Base-by-base conservation (phyloP, 257 asterid genomes). In the Solanum peruvianum region DNA sequence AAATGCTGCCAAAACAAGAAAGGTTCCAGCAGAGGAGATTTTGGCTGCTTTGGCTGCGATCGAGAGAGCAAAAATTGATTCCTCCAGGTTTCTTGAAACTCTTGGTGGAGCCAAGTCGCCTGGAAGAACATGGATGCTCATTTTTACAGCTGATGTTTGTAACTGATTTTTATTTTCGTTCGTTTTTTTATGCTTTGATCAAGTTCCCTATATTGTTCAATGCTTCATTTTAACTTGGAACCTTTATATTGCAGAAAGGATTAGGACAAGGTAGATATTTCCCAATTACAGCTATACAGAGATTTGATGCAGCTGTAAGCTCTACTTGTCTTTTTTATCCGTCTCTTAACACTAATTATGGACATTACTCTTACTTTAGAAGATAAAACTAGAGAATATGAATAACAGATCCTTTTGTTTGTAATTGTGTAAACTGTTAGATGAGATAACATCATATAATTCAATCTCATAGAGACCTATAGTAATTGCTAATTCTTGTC, bases 111-210 rank as follows among this genome's bases (percentile, higher is more conserved):
- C 94, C 14, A 13, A 93, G 25, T 95, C 99, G 9, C 99, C 99
- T 37, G 99, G 99, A 37, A 87, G 96, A 86, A 97, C 98, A 20
- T 97, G 99, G 99, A 95, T 97, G 99, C 99, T 97, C 85, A 84
- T 95, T 82, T 97, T 93, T 87, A 97, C 99, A 4, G 99, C 98
- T 33, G 92, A 95, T 98, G 99, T 94, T 84, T 86, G 56, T 69
- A 18, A 44, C 76, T 49, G 20, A 18, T 13, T 52, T n/a, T n/a
- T 82, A 3, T 41, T 75, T 35, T 20, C 44, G 27, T 29, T 88
- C n/a, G 16, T 15, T 31, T 66, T 66, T 87, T 44, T 25, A 80
- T 88, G 69, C 77, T 76, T 62, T 31, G 60, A 69, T 41, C 49
- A n/a, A 42, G 58, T 41, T 23, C 29, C 82, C 44, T 49, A 45